A percentile compares a stretch with the other conserved stretches of the same genome.
Evolutionary conservation across 2,329 filamentous ascomycete species (phyloP).

Genomic region (Neopestalotiopsis rosae): DNA sequence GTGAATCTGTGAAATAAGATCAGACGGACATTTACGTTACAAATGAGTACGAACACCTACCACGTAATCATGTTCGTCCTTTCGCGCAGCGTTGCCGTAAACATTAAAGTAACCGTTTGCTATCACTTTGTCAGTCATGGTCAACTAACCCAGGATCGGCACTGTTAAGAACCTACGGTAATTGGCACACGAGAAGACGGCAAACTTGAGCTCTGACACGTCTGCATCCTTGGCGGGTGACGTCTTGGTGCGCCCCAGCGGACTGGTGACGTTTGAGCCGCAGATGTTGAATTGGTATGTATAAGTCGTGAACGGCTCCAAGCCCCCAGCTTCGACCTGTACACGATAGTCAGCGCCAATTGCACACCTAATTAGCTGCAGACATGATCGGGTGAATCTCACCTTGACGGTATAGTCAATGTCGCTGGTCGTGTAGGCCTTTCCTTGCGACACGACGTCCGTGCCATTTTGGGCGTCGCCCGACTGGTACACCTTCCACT

Average conservation of each 20-base stretch:
- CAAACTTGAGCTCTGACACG: conserved; percentile 35
- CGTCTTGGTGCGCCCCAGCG: conserved; percentile 41
- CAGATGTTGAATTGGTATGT: conserved; percentile 36
- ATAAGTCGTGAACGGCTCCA: conserved; percentile 10
- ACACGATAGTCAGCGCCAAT: background rate
- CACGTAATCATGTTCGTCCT: conserved; percentile 52
- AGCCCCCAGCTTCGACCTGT: conserved; percentile 9
- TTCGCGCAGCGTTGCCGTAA: conserved; percentile 47
- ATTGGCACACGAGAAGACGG: conserved; percentile 41
- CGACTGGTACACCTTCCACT: conserved; percentile 13
- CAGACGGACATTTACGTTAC: background rate
- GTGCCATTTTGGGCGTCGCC: conserved; percentile 29
- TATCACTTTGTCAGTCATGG: conserved; percentile 17
- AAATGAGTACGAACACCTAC: conserved; percentile 34
- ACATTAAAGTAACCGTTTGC: conserved; percentile 54
- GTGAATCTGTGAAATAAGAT: conserved; percentile 27
- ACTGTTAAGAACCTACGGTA: conserved; percentile 31
- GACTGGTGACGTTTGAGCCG: conserved; percentile 35
- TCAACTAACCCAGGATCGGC: background rate
- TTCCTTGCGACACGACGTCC: conserved; percentile 59
- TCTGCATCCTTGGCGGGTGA: conserved; percentile 34
- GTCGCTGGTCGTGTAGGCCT: conserved; percentile 72
- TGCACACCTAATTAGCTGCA: background rate
- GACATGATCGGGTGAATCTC: conserved; percentile 25
- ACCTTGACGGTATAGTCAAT: conserved; percentile 79